phyloP scores from a whole-genome alignment of 2,329 filamentous ascomycete species.

The Paracorniculantispora psalliotae region DNA sequence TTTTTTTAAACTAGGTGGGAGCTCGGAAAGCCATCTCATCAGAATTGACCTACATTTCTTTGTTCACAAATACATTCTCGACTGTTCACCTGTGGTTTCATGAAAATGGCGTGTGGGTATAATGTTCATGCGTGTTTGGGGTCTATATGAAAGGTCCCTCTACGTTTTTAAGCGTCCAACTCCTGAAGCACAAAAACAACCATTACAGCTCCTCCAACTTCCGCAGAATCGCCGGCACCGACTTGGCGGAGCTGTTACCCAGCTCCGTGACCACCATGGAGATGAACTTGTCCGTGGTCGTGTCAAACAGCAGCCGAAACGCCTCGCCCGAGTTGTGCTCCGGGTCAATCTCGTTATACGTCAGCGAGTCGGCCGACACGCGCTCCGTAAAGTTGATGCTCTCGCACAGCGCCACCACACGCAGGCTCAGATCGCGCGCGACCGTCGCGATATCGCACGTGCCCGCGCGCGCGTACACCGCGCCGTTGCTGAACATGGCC shows the following conservation, averaged over 20 bases:
- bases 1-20: not conserved
- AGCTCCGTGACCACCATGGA: slow-evolving; percentile 88
- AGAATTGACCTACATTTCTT: not conserved
- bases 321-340: slow-evolving; percentile 56
- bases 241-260: slow-evolving; percentile 78
- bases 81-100: not conserved
- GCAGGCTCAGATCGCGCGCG: slow-evolving; percentile 68
- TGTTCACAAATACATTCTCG: not conserved
- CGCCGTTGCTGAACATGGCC: slow-evolving; percentile 92
- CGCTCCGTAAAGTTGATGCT: slow-evolving; percentile 87
- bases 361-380: slow-evolving; percentile 86
- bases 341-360: slow-evolving; percentile 85
- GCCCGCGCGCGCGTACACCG: slow-evolving; percentile 81
- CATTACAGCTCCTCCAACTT: slow-evolving; percentile 52
- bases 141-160: not conserved
- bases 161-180: not conserved
- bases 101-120: slow-evolving; percentile 6
- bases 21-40: not conserved
- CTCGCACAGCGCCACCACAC: slow-evolving; percentile 87
- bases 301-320: slow-evolving; percentile 77
- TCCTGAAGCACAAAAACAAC: not conserved
- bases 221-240: slow-evolving; percentile 62
- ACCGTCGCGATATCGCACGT: slow-evolving; percentile 83
- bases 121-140: not conserved
- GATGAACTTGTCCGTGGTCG: slow-evolving; percentile 81